Evolutionary conservation across 2,329 filamentous ascomycete species (phyloP).

Genomic region (Trichoderma atrobrunneum): DNA sequence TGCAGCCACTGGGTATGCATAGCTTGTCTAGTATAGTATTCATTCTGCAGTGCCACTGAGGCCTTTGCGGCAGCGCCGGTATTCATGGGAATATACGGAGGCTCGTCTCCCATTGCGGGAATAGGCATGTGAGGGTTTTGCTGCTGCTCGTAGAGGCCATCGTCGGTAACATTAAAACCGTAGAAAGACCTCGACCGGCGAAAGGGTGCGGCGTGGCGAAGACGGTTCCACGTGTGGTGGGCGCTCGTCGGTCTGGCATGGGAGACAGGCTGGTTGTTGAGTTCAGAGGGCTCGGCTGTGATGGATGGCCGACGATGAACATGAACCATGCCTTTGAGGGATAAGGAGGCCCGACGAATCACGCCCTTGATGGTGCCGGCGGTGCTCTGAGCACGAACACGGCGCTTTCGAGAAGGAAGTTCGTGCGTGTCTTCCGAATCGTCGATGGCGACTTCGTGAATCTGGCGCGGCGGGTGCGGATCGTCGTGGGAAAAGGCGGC

Average conservation of each 20-base stretch:
- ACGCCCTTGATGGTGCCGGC: constrained; percentile 47
- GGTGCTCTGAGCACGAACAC: constrained; percentile 28
- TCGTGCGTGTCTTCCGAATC: constrained; percentile 30
- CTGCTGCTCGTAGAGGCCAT: constrained; percentile 31
- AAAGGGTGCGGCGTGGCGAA: constrained; percentile 51
- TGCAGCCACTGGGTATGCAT: constrained; percentile 44
- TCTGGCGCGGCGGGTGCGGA: constrained; percentile 29
- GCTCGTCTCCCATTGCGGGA: constrained; percentile 51
- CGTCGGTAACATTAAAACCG: constrained; percentile 37
- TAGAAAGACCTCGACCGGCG: constrained; percentile 47
- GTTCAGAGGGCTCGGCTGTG: constrained; percentile 31
- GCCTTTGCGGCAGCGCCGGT: constrained; percentile 61
- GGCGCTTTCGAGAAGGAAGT: constrained; percentile 23
- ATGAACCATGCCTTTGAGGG: constrained; percentile 51
- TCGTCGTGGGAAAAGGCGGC: constrained; percentile 37
- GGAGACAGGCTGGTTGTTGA: constrained; percentile 30
- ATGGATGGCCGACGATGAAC: constrained; percentile 48
- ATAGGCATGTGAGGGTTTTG: constrained; percentile 37
- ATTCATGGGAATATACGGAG: constrained; percentile 59
- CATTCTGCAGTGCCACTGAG: constrained; percentile 58
- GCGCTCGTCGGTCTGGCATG: constrained; percentile 43
- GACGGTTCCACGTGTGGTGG: constrained; percentile 49
- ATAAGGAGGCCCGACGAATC: constrained; percentile 55
- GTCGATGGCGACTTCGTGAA: constrained; percentile 35
- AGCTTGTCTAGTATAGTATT: constrained; percentile 40